phyloP scores from a whole-genome alignment of 805 yeast genomes.

The Clavispora vitiphila region DNA sequence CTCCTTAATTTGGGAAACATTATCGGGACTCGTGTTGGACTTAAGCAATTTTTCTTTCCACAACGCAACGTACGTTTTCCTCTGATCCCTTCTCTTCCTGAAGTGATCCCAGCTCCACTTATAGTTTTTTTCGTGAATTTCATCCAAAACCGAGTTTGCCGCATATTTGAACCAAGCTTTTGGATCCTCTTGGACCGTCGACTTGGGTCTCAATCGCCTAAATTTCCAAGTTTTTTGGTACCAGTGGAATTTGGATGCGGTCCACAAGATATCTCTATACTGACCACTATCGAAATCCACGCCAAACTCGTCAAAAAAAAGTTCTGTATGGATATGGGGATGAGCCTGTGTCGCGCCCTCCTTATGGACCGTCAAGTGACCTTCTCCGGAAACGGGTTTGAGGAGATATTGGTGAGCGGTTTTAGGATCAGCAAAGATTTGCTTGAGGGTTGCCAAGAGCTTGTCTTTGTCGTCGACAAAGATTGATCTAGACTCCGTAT shows the following conservation, averaged over 20 bases:
- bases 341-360: slow-evolving; percentile 59
- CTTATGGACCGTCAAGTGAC: slow-evolving; percentile 77
- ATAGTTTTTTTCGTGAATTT: slow-evolving; percentile 74
- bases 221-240: slow-evolving; percentile 71
- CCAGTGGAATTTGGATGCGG: slow-evolving; percentile 78
- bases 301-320: slow-evolving; percentile 86
- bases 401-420: slow-evolving; percentile 51
- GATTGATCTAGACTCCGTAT: slow-evolving; percentile 56
- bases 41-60: slow-evolving; percentile 61
- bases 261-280: slow-evolving; percentile 74
- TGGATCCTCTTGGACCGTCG: slow-evolving; percentile 56
- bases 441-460: slow-evolving; percentile 45
- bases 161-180: slow-evolving; percentile 79
- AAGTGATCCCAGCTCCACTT: slow-evolving; percentile 89
- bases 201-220: slow-evolving; percentile 62
- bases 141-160: slow-evolving; percentile 67
- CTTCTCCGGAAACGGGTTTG: slow-evolving; percentile 85
- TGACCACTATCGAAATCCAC: slow-evolving; percentile 79
- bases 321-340: slow-evolving; percentile 70
- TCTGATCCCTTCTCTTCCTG: slow-evolving; percentile 62
- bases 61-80: slow-evolving; percentile 59
- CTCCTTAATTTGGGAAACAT: slow-evolving; percentile 34
- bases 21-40: slow-evolving; percentile 19
- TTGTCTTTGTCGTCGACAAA: slow-evolving; percentile 44
- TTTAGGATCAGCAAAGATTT: slow-evolving; percentile 31